Evolutionary conservation across 805 yeast genomes (phyloP).

Genomic region (Naumovozyma baii): DNA sequence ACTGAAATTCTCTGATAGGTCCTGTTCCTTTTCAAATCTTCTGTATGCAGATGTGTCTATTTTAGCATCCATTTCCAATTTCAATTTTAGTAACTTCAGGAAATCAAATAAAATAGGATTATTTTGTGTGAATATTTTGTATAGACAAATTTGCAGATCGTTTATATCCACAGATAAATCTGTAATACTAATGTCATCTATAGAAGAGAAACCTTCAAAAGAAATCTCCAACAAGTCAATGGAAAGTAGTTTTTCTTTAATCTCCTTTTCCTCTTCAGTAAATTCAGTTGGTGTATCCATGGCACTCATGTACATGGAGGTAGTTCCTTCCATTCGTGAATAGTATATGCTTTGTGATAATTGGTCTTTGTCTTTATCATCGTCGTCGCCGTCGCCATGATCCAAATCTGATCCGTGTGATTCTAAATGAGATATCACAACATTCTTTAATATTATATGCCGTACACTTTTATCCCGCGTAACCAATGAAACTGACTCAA

Average conservation of each 20-base stretch:
- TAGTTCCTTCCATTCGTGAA: conserved; percentile 55
- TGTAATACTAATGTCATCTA: conserved; percentile 24
- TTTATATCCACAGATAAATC: conserved; percentile 34
- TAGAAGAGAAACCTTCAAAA: conserved; percentile 39
- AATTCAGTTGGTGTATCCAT: conserved; percentile 32
- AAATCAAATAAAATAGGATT: conserved; percentile 6
- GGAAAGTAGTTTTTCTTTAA: conserved; percentile 12
- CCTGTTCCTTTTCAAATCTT: conserved; percentile 20
- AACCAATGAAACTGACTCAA: neutral
- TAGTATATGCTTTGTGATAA: conserved; percentile 50
- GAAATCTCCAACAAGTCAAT: conserved; percentile 32
- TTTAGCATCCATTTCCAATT: neutral
- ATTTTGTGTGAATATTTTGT: conserved; percentile 6
- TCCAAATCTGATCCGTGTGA: neutral
- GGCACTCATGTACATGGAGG: conserved; percentile 77
- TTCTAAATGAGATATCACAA: neutral
- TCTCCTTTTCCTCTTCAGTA: conserved; percentile 13
- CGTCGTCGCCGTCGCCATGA: neutral
- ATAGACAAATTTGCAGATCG: conserved; percentile 27
- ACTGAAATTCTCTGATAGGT: conserved; percentile 6
- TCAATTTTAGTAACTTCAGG: neutral
- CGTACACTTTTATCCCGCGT: neutral
- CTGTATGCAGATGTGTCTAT: conserved; percentile 8
- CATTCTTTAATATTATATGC: neutral
- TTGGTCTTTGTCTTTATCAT: neutral